Evolutionary conservation across 148 eudicot genomes (phyloP).

Genomic region (Silene conica): DNA sequence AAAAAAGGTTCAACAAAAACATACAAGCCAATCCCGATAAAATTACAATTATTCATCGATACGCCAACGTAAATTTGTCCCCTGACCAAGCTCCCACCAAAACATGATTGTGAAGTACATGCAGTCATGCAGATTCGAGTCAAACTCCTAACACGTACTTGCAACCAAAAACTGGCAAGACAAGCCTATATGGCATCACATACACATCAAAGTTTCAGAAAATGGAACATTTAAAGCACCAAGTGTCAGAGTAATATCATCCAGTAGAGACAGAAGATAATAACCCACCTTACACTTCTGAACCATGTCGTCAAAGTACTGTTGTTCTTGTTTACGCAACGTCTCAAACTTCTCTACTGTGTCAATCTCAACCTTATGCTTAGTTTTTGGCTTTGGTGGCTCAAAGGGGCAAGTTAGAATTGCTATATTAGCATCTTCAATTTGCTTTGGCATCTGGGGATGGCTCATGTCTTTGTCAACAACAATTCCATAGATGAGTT

Average conservation of each 20-base stretch:
- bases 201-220: neutral
- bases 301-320: constrained; percentile 96
- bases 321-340: constrained; percentile 78
- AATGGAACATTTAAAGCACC: neutral
- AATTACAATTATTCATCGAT: neutral
- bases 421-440: constrained; percentile 83
- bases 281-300: constrained; percentile 79
- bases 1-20: too few relatives aligned
- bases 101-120: neutral
- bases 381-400: constrained; percentile 99
- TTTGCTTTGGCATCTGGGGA: constrained; percentile 96
- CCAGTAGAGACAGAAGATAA: neutral
- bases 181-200: neutral
- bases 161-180: neutral
- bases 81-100: neutral
- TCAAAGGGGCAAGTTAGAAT: constrained; percentile 96
- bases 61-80: neutral
- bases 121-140: neutral
- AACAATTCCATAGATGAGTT: constrained; percentile 85
- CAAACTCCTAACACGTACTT: neutral
- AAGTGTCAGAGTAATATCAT: neutral
- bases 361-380: constrained; percentile 99
- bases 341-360: constrained; percentile 93
- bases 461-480: constrained; percentile 99
- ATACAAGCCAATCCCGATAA: too few relatives aligned